These are phyloP conservation scores for Lactifluus rugatus DNA, from an alignment of 768 basidiomycete species.

Conservation along the genomic window DNA sequence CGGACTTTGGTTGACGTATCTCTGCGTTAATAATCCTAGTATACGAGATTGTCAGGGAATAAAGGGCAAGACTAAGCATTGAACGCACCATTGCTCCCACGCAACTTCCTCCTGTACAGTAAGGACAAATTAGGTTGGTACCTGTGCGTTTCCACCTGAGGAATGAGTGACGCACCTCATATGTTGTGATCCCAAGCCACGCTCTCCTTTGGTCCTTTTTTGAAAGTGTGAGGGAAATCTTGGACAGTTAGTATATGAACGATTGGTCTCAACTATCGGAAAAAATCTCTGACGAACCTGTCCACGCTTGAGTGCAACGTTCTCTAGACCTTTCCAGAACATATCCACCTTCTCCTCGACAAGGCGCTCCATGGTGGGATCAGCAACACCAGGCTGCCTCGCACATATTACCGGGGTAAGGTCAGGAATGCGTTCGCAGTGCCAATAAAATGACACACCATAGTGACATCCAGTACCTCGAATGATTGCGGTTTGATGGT, in stretches of 20 bases:
- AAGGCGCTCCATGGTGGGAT: constrained; percentile 59
- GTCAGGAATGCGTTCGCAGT: neutral
- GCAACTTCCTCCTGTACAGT: constrained; percentile 61
- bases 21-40: constrained; percentile 72
- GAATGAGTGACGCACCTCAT: constrained; percentile 26
- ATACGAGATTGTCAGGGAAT: neutral
- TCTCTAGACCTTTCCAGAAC: constrained; percentile 73
- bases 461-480: constrained; percentile 76
- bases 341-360: constrained; percentile 67
- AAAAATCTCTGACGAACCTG: constrained; percentile 36
- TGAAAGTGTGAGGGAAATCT: constrained; percentile 69
- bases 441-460: constrained; percentile 43
- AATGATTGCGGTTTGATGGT: constrained; percentile 66
- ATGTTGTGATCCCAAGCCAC: constrained; percentile 57
- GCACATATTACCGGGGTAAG: neutral
- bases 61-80: neutral
- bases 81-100: constrained; percentile 79
- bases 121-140: neutral
- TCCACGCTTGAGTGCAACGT: constrained; percentile 49
- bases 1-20: constrained; percentile 55
- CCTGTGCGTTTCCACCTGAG: neutral
- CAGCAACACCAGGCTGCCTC: constrained; percentile 66
- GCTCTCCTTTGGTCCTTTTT: constrained; percentile 70
- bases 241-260: neutral
- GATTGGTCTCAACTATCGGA: neutral